A percentile compares a stretch with the other conserved stretches of the same genome.
Conservation (phyloP, 306 rosid species). For the Trichosanthes cucumerina region DNA sequence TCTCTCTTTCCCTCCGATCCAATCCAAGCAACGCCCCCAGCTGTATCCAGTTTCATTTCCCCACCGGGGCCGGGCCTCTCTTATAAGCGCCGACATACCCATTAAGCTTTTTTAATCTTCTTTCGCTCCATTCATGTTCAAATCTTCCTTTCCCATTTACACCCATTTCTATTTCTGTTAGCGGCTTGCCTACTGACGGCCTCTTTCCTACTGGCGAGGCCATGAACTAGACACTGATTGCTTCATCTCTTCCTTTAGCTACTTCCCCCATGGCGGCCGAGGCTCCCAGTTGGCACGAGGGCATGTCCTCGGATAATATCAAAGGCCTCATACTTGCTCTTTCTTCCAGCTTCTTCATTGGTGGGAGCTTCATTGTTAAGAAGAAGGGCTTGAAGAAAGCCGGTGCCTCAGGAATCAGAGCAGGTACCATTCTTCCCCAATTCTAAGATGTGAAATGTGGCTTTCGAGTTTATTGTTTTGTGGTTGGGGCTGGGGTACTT, state of each 20-base stretch:
- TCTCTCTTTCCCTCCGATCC: slow-evolving; percentile 2
- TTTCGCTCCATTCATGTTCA: not conserved
- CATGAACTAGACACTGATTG: not conserved
- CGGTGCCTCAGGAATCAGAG: slow-evolving; percentile 65
- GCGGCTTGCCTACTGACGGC: not conserved
- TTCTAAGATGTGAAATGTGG: not conserved
- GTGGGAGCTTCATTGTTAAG: slow-evolving; percentile 79
- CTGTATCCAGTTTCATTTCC: slow-evolving; percentile 1
- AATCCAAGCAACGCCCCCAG: not conserved
- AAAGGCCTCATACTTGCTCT: slow-evolving; percentile 64
- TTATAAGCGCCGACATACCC: not conserved
- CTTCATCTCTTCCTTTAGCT: not conserved
- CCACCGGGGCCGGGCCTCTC: not conserved
- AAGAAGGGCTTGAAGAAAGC: slow-evolving; percentile 89
- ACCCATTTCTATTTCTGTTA: not conserved
- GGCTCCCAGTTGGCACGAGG: slow-evolving; percentile 53
- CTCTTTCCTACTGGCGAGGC: not conserved
- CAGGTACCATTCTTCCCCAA: slow-evolving; percentile 31
- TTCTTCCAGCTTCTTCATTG: slow-evolving; percentile 75
- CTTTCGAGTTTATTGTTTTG: not conserved
- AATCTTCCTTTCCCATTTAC: not conserved
- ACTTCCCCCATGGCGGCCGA: slow-evolving; percentile 14
- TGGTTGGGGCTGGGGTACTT: not conserved
- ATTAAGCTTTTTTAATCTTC: not conserved
- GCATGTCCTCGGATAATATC: slow-evolving; percentile 58